phyloP scores from a whole-genome alignment of 2,329 filamentous ascomycete species.

The Zalaria sp. region DNA sequence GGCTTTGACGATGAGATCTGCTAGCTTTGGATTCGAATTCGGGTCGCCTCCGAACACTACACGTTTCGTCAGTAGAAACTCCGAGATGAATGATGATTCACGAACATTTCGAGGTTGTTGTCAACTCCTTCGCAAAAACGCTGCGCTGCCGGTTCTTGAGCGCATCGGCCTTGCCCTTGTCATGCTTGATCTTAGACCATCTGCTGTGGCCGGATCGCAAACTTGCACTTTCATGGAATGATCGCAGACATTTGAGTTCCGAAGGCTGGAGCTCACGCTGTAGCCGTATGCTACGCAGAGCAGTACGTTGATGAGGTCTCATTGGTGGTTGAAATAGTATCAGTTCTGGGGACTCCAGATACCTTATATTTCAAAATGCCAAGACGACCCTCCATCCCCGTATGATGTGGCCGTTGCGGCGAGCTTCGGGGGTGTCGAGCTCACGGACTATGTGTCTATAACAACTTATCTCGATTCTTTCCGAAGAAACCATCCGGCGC shows the following conservation, averaged over 20 bases:
- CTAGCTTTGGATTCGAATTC: constrained; percentile 61
- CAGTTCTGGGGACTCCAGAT: too few relatives aligned
- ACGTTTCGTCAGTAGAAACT: constrained; percentile 1
- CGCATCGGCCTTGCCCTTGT: constrained; percentile 75
- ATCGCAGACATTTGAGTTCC: neutral
- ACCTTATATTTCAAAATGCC: too few relatives aligned
- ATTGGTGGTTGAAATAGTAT: neutral
- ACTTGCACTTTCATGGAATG: constrained; percentile 6
- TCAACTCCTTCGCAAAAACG: constrained; percentile 56
- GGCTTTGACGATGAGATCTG: constrained; percentile 55
- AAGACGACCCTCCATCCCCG: too few relatives aligned
- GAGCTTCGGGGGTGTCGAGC: too few relatives aligned
- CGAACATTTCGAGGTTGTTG: constrained; percentile 59
- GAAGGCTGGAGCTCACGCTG: neutral
- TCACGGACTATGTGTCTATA: too few relatives aligned
- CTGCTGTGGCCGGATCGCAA: constrained; percentile 61
- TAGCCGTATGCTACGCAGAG: neutral
- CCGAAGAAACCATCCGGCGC: too few relatives aligned
- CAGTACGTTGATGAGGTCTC: neutral
- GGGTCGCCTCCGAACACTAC: constrained; percentile 59
- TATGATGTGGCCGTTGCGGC: too few relatives aligned
- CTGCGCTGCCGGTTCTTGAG: constrained; percentile 62
- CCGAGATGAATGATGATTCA: constrained; percentile 4
- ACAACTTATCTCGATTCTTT: too few relatives aligned
- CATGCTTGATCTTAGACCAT: constrained; percentile 94